Evolutionary conservation across 805 yeast genomes (phyloP).

Genomic region (Hanseniaspora meyeri): DNA sequence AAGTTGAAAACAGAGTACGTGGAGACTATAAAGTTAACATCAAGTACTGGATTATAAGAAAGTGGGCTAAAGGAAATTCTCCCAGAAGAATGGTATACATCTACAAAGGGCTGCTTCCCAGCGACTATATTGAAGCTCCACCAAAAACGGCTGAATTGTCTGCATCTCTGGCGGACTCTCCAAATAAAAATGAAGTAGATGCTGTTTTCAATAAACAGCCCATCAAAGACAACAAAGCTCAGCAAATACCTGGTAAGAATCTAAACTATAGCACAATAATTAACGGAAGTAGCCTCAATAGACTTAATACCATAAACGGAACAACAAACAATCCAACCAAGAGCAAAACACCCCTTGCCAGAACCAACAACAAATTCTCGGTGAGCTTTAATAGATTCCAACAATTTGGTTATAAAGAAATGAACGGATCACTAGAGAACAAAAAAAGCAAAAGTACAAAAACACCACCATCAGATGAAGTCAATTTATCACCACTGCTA

Average conservation of each 20-base stretch:
- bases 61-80: constrained; percentile 74
- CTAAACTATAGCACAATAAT: not conserved
- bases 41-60: constrained; percentile 65
- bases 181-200: constrained; percentile 12
- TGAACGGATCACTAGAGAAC: too few relatives aligned
- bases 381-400: constrained; percentile 5
- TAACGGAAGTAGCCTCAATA: not conserved
- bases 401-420: constrained; percentile 5
- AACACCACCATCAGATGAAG: not conserved
- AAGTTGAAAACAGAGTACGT: constrained; percentile 47
- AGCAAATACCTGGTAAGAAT: not conserved
- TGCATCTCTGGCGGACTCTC: constrained; percentile 20
- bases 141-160: constrained; percentile 30
- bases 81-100: constrained; percentile 84
- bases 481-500: not conserved
- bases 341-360: not conserved
- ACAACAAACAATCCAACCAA: not conserved
- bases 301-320: not conserved
- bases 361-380: constrained; percentile 1
- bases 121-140: constrained; percentile 47
- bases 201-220: not conserved
- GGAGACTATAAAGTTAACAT: constrained; percentile 50
- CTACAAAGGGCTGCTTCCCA: constrained; percentile 63
- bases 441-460: not conserved
- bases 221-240: not conserved